Evolutionary conservation across 495 filamentous ascomycete genomes (phyloP), one percentile per base, ranked within the genome.

Genomic region (Sphaerosporella brunnea): DNA sequence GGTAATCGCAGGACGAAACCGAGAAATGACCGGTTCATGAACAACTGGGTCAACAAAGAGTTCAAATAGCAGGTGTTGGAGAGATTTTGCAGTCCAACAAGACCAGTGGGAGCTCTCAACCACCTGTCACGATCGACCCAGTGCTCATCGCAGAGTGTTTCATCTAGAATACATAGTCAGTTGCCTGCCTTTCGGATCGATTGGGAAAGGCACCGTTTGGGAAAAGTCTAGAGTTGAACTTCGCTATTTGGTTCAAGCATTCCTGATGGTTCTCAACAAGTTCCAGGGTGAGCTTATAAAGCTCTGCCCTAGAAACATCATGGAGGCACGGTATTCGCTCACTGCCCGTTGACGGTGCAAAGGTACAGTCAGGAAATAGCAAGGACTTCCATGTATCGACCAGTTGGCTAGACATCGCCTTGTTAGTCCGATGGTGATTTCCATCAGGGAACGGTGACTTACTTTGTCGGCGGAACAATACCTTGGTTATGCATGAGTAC

Each of bases 41-140:
- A 99, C 1, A 99, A 77, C 59, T 96, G 92, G 1, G 85, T 90
- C 51, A 96, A 73, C 3, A 99, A 69, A 0, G 90, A 96, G 64
- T 96, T 96, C 62, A 96, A 69, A 60, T 99, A 99, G 66, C 90
- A 99, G 4, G 90, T 96, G 59, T 94, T 94, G 3, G 86, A 88
- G 2, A 96, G 71, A 58, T 99, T 99, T 49, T 68, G 71, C 2
- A 99, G 63, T 2, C 90, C 90, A 15, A 82, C 76, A 56, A 92
- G 88, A 21, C 83, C 83, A 35, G 78, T 79, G 11, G 73, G 62
- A 1, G 83, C 78, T 50, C 84, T 73, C 74, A 48, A 75, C 73
- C 55, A 78, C 78, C 15, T 64, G 58, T 39, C 82, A 66, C 51
- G 92, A 77, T 13, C 46, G 21, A 24, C 55, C 51, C 39, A 50